A percentile compares a stretch with the other conserved stretches of the same genome.
These are phyloP conservation scores for Fusarium miscanthi DNA, from an alignment of 2,329 filamentous ascomycete genomes.

Conservation along the genomic window DNA sequence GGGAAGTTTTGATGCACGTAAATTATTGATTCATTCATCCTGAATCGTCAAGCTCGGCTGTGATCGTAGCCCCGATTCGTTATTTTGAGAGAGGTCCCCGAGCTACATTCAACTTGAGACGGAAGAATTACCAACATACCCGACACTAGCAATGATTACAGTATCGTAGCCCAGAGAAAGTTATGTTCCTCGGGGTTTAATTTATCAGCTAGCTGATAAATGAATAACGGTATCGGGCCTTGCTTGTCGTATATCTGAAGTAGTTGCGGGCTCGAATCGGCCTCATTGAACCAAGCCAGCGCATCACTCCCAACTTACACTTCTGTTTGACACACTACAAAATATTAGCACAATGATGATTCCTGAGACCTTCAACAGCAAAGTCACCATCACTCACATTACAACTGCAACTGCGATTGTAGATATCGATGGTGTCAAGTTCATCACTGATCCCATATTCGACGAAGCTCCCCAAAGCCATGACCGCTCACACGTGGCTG, in stretches of 20 bases:
- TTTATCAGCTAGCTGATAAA: background rate
- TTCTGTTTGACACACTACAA: too few species aligned
- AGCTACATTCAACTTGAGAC: too few species aligned
- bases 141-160: background rate
- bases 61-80: background rate
- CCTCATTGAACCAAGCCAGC: rapidly evolving
- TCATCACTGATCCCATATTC: constrained; percentile 3
- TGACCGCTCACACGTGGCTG: background rate
- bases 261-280: background rate
- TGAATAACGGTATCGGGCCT: background rate
- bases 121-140: background rate
- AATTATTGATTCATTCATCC: background rate
- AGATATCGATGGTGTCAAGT: background rate
- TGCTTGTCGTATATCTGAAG: background rate
- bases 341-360: background rate
- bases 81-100: background rate
- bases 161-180: rapidly evolving
- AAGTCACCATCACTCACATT: background rate
- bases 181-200: background rate
- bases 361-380: background rate
- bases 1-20: rapidly evolving
- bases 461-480: background rate
- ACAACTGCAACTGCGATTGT: background rate
- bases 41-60: background rate
- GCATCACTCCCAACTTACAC: background rate